These are phyloP conservation scores for Penicillium pulvis DNA, from an alignment of 495 filamentous ascomycete genomes.

Conservation along the genomic window DNA sequence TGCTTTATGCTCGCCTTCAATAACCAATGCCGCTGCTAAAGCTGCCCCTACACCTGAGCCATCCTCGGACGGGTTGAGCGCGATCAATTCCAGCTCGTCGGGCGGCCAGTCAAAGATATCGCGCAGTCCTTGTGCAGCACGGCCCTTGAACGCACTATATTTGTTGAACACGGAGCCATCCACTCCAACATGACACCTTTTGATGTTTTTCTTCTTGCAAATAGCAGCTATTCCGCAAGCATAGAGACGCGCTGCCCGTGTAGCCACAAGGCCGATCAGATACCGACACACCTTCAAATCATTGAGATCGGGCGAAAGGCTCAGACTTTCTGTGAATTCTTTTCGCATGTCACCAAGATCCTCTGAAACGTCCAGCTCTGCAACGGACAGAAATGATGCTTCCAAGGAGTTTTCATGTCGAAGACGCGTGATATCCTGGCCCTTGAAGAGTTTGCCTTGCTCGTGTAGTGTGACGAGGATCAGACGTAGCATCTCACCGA, in stretches of 20 bases:
- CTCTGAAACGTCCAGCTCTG: slow-evolving; percentile 68
- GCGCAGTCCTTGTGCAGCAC: slow-evolving; percentile 76
- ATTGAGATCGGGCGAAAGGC: slow-evolving; percentile 60
- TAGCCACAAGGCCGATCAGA: slow-evolving; percentile 83
- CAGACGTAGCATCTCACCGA: slow-evolving; percentile 49
- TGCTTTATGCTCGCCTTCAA: slow-evolving; percentile 15
- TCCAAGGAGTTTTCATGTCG: slow-evolving; percentile 75
- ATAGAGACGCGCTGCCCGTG: slow-evolving; percentile 83
- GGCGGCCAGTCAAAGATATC: slow-evolving; percentile 37
- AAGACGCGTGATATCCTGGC: slow-evolving; percentile 55
- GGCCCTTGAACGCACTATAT: slow-evolving; percentile 84
- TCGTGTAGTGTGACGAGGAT: slow-evolving; percentile 42
- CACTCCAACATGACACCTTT: slow-evolving; percentile 83
- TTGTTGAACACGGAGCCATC: slow-evolving; percentile 94
- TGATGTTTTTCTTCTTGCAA: slow-evolving; percentile 80
- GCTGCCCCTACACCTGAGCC: slow-evolving; percentile 38
- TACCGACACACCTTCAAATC: slow-evolving; percentile 80
- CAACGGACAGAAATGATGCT: slow-evolving; percentile 74
- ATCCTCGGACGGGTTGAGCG: slow-evolving; percentile 32
- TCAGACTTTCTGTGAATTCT: slow-evolving; percentile 69
- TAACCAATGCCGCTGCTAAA: slow-evolving; percentile 28
- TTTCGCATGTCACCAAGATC: slow-evolving; percentile 73
- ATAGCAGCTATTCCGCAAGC: slow-evolving; percentile 91
- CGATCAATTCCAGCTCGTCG: slow-evolving; percentile 23
- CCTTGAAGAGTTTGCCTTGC: slow-evolving; percentile 32